A percentile compares a stretch with the other conserved stretches of the same genome.
Evolutionary conservation across 768 basidiomycete species (phyloP).

Genomic region (Tephrocybe sp.): DNA sequence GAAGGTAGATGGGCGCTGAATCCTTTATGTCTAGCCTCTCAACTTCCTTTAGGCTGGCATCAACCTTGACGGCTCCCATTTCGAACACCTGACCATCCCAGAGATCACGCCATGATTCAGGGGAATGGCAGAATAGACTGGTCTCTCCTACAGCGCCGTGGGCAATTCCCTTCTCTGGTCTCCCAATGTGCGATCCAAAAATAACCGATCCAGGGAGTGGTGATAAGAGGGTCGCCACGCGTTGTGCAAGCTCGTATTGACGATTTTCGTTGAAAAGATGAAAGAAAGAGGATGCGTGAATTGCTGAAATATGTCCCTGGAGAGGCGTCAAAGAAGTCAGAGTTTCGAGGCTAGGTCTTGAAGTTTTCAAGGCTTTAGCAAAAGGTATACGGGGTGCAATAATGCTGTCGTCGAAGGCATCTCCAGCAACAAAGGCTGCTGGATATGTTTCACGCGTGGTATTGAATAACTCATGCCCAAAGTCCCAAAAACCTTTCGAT

Average conservation of each 20-base stretch:
- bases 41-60: constrained; percentile 21
- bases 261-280: constrained; percentile 45
- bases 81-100: constrained; percentile 36
- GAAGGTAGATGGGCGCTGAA: constrained; percentile 7
- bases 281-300: constrained; percentile 53
- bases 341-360: constrained; percentile 24
- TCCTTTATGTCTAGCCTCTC: constrained; percentile 5
- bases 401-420: constrained; percentile 42
- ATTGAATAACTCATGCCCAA: constrained; percentile 53
- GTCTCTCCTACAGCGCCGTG: background rate
- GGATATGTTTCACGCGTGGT: constrained; percentile 45
- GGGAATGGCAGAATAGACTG: constrained; percentile 35
- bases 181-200: constrained; percentile 40
- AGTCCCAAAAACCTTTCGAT: constrained; percentile 48
- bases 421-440: constrained; percentile 48
- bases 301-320: constrained; percentile 44
- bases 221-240: constrained; percentile 41
- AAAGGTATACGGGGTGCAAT: constrained; percentile 27
- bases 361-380: constrained; percentile 19
- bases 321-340: constrained; percentile 45
- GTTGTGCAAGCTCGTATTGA: constrained; percentile 41
- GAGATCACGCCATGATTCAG: constrained; percentile 33
- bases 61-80: constrained; percentile 30
- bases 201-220: constrained; percentile 44
- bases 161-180: constrained; percentile 30